phyloP scores from a whole-genome alignment of 2,329 filamentous ascomycete genomes.

The Nemania sp. region DNA sequence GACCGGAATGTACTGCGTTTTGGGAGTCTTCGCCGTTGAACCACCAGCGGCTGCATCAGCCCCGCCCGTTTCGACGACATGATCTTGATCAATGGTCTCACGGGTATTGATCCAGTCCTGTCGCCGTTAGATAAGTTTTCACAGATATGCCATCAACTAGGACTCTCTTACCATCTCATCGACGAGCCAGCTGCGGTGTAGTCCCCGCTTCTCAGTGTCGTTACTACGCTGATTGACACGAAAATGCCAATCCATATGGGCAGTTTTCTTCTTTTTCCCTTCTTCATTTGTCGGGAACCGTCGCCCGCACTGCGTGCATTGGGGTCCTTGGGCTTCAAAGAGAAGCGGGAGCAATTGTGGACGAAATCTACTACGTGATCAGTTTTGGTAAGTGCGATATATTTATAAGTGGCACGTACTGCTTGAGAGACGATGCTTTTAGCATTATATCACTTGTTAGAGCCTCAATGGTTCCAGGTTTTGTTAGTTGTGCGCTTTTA shows the following conservation, averaged over 20 bases:
- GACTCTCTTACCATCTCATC: constrained; percentile 71
- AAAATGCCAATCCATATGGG: constrained; percentile 99
- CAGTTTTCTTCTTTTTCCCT: constrained; percentile 82
- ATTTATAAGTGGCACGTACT: constrained; percentile 54
- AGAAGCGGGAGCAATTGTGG: constrained; percentile 74
- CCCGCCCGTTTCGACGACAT: constrained; percentile 44
- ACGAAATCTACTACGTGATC: constrained; percentile 60
- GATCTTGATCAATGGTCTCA: constrained; percentile 74
- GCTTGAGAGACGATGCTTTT: constrained; percentile 71
- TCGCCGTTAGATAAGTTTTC: constrained; percentile 35
- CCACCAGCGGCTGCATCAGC: constrained; percentile 46
- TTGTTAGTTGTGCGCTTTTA: constrained; percentile 37
- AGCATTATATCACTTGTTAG: constrained; percentile 60
- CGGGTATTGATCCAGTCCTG: constrained; percentile 89
- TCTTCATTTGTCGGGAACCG: constrained; percentile 79
- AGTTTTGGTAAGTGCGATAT: constrained; percentile 22
- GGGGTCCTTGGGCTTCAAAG: constrained; percentile 81
- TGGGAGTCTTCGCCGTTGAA: constrained; percentile 52
- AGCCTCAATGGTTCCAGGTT: constrained; percentile 39
- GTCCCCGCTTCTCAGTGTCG: constrained; percentile 82
- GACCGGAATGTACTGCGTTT: constrained; percentile 77
- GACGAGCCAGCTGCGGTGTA: constrained; percentile 94
- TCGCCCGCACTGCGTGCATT: constrained; percentile 89
- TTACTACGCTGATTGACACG: constrained; percentile 86
- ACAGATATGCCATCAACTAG: constrained; percentile 2